phyloP scores from a whole-genome alignment of 1,284 basidiomycete genomes.

The Sparassis latifolia region DNA sequence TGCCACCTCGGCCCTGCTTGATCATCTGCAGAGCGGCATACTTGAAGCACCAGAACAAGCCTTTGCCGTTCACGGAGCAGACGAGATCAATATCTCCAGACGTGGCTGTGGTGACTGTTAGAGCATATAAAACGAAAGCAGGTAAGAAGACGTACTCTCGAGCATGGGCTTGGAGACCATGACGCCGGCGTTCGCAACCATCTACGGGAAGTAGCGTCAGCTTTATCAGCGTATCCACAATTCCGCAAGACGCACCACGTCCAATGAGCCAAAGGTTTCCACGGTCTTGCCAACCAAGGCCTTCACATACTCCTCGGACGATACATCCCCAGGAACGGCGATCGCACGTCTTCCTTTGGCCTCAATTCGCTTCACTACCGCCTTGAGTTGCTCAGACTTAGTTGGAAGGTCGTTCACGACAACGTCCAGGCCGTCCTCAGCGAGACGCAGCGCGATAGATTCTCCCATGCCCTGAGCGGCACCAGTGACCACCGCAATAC shows the following conservation, averaged over 20 bases:
- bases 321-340: constrained; percentile 26
- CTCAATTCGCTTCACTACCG: constrained; percentile 23
- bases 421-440: constrained; percentile 34
- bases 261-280: constrained; percentile 8
- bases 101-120: constrained; percentile 8
- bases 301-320: constrained; percentile 29
- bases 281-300: constrained; percentile 22
- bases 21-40: constrained; percentile 28
- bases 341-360: constrained; percentile 21
- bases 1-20: constrained; percentile 29
- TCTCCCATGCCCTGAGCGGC: constrained; percentile 32
- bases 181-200: constrained; percentile 30
- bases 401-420: constrained; percentile 29
- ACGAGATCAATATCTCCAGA: constrained; percentile 22
- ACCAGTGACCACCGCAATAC: constrained; percentile 28
- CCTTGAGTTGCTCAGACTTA: constrained; percentile 19
- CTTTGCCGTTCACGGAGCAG: constrained; percentile 25
- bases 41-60: constrained; percentile 29
- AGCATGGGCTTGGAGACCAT: constrained; percentile 16
- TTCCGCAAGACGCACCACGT: constrained; percentile 4
- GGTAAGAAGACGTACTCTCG: constrained; percentile 12
- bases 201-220: constrained; percentile 8
- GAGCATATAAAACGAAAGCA: no score
- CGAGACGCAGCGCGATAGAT: constrained; percentile 32
- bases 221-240: neutral